These are phyloP conservation scores for Oropetium thomaeum DNA, from an alignment of 176 grass and related monocot genomes.

Conservation along the genomic window DNA sequence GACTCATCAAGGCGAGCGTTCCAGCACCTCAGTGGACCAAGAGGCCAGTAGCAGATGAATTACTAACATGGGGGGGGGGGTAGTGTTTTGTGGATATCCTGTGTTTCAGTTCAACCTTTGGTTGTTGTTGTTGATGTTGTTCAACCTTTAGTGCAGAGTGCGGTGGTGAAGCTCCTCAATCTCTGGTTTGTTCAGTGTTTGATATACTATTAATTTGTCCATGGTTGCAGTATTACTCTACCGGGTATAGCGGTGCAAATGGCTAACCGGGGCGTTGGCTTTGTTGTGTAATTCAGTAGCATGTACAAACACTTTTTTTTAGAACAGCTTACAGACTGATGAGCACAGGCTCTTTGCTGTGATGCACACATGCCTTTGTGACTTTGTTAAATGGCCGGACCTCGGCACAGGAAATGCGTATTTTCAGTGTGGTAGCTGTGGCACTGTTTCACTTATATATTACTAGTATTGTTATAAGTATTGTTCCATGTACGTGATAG, in stretches of 20 bases:
- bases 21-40: slow-evolving; percentile 11
- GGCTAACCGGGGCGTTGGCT: not conserved
- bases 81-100: not conserved
- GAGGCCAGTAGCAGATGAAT: not conserved
- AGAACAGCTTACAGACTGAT: not conserved
- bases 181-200: not conserved
- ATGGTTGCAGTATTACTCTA: not conserved
- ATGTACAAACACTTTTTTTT: too few relatives aligned
- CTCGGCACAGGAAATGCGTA: not conserved
- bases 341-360: not conserved
- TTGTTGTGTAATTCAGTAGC: not conserved
- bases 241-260: too few relatives aligned
- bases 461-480: too few relatives aligned
- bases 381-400: not conserved
- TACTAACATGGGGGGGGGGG: too few relatives aligned
- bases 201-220: not conserved
- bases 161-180: not conserved
- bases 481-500: not conserved
- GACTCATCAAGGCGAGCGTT: slow-evolving; percentile 23
- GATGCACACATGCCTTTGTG: not conserved
- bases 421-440: too few relatives aligned
- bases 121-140: too few relatives aligned
- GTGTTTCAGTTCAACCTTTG: not conserved
- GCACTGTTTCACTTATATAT: too few relatives aligned
- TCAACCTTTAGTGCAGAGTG: not conserved